phyloP scores from a whole-genome alignment of 2,329 filamentous ascomycete genomes.

The Didymella keratinophila region DNA sequence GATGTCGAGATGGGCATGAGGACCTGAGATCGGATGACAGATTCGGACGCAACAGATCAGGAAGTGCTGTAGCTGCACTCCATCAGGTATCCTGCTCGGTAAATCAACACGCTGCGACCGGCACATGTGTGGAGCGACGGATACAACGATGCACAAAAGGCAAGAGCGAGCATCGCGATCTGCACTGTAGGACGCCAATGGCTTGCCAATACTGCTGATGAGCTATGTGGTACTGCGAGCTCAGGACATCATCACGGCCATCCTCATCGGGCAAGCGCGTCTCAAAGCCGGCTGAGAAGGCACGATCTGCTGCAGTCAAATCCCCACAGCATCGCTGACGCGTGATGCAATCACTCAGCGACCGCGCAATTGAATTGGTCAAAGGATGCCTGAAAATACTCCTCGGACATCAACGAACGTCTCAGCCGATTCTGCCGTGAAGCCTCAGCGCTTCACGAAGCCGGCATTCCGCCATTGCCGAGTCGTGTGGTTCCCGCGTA shows the following conservation, averaged over 20 bases:
- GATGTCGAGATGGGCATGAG: constrained; percentile 49
- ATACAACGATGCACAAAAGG: background rate
- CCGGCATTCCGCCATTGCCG: constrained; percentile 28
- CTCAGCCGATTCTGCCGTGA: background rate
- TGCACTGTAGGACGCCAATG: background rate
- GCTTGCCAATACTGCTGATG: background rate
- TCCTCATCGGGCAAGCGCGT: background rate
- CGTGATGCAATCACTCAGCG: background rate
- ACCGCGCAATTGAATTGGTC: background rate
- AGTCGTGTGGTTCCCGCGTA: constrained; percentile 27
- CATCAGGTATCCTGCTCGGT: background rate
- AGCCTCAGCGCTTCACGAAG: constrained; percentile 15
- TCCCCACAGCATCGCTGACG: background rate
- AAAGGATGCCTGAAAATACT: background rate
- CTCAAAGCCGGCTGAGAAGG: background rate
- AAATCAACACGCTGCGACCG: background rate
- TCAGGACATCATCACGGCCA: no score
- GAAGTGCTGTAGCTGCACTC: background rate
- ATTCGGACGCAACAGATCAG: background rate
- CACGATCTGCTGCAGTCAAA: background rate
- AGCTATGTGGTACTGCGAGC: background rate
- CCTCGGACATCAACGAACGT: background rate
- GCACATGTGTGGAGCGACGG: background rate
- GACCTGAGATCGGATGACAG: constrained; percentile 28
- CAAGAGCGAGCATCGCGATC: no score